phyloP scores from a whole-genome alignment of 192 early-diverging fungal genomes.

The Backusella morwellensis region DNA sequence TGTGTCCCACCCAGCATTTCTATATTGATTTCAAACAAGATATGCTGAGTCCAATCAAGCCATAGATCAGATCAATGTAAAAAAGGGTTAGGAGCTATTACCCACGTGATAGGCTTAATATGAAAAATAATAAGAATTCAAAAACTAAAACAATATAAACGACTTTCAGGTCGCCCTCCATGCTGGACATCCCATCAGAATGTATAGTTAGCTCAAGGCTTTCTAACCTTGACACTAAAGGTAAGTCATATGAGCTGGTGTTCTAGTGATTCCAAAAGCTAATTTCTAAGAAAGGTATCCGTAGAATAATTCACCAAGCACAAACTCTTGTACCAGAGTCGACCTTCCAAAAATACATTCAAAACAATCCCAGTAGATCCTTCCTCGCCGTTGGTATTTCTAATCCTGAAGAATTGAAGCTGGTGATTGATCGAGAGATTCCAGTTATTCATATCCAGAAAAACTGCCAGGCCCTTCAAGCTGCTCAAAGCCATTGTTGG shows the following conservation, averaged over 20 bases:
- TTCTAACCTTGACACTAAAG: not conserved
- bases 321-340: not conserved
- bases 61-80: not conserved
- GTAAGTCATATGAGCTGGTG: not conserved
- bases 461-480: conserved; percentile 14
- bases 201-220: not conserved
- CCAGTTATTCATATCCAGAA: conserved; percentile 25
- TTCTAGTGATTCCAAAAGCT: not conserved
- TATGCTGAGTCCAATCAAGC: not conserved
- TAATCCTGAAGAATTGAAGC: conserved; percentile 22
- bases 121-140: not conserved
- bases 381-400: conserved; percentile 23
- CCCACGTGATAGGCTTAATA: not conserved
- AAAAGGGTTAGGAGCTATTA: not conserved
- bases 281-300: not conserved
- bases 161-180: not conserved
- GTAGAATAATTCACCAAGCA: not conserved
- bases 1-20: not conserved
- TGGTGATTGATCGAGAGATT: not conserved
- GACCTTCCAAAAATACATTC: not conserved
- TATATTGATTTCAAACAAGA: not conserved
- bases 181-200: conserved; percentile 4
- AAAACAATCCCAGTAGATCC: not conserved
- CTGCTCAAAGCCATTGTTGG: conserved; percentile 1
- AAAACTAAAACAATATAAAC: not conserved